Percentiles rank a stretch among this genome's conserved stretches.
These are phyloP conservation scores for Eucalyptus curtisii DNA, from an alignment of 345 rosid species.

Conservation along the genomic window DNA sequence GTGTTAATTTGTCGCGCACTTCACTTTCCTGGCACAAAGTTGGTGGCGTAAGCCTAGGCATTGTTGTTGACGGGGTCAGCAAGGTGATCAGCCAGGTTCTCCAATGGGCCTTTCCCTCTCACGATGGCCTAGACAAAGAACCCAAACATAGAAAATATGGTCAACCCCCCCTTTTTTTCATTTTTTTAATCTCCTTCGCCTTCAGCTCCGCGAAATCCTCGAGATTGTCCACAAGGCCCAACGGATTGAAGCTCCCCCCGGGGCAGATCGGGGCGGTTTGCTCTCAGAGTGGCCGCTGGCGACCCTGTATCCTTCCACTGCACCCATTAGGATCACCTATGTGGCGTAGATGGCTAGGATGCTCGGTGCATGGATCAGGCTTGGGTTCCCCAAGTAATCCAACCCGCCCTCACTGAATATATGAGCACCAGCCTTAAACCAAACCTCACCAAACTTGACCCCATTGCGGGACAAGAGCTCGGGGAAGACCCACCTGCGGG, in stretches of 20 bases:
- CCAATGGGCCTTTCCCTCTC: background rate
- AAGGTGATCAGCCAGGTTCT: conserved; percentile 1
- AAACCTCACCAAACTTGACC: background rate
- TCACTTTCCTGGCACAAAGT: conserved; percentile 2
- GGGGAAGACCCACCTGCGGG: background rate
- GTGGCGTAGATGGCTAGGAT: background rate
- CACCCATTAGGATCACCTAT: background rate
- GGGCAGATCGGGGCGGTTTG: background rate
- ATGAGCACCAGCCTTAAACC: background rate
- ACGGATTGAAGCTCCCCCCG: background rate
- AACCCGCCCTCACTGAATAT: background rate
- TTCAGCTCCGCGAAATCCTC: conserved; percentile 1
- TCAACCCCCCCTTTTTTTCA: background rate
- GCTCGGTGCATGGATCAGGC: background rate
- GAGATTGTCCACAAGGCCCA: background rate
- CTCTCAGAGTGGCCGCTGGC: background rate
- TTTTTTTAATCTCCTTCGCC: background rate
- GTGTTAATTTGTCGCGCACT: background rate
- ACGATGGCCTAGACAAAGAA: conserved; percentile 6
- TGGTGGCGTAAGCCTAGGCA: conserved; percentile 1
- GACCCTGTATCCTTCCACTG: background rate
- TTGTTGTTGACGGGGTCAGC: conserved; percentile 1
- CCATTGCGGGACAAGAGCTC: background rate
- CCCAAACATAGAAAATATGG: background rate
- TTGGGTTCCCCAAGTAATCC: background rate